These are phyloP conservation scores for Solanum hybrid DNA, from an alignment of 305 asterid species.

Conservation along the genomic window DNA sequence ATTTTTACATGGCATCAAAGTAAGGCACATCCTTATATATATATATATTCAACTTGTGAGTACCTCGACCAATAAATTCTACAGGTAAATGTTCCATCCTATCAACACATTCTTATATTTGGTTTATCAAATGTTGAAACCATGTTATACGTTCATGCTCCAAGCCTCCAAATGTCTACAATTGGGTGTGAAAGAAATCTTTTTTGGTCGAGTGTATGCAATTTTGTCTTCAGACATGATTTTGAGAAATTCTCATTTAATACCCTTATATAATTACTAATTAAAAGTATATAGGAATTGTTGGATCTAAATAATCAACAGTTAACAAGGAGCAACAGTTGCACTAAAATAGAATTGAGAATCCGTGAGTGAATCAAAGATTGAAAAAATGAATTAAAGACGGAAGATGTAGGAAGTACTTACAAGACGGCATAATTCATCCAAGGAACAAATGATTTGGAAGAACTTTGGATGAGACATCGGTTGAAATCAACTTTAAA, in stretches of 20 bases:
- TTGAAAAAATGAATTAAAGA: background rate
- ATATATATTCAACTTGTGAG: background rate
- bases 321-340: background rate
- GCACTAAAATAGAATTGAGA: background rate
- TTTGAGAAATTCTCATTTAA: background rate
- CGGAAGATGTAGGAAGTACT: background rate
- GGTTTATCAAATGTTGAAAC: background rate
- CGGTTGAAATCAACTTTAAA: background rate
- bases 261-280: background rate
- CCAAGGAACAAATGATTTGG: background rate
- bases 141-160: background rate
- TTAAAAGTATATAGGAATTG: background rate
- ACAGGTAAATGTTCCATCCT: background rate
- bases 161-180: background rate
- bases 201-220: background rate
- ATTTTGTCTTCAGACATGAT: background rate
- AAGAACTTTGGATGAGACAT: background rate
- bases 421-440: background rate
- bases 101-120: background rate
- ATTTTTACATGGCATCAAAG: background rate
- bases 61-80: background rate
- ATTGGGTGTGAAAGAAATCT: background rate
- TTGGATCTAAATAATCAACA: background rate
- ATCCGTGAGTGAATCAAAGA: background rate
- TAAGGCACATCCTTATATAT: background rate